A percentile compares a stretch with the other conserved stretches of the same genome.
Evolutionary conservation across 345 rosid species (phyloP).

Genomic region (Physaria fendleri): DNA sequence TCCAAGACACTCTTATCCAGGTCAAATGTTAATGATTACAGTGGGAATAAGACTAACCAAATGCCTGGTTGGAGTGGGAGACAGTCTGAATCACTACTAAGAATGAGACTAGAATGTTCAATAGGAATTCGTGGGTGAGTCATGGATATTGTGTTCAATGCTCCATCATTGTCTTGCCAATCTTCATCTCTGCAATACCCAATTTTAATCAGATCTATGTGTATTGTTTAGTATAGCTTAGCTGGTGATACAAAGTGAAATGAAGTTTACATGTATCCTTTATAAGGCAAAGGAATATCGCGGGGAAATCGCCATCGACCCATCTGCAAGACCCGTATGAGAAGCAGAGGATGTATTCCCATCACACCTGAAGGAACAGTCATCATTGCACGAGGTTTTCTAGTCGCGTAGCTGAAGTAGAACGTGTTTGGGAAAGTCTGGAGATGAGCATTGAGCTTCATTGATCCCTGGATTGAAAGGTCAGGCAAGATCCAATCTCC

Average conservation of each 20-base stretch:
- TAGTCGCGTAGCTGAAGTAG: conserved; percentile 92
- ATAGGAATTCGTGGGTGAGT: conserved; percentile 83
- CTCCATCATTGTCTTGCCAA: conserved; percentile 97
- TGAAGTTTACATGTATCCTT: conserved; percentile 68
- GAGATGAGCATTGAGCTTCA: conserved; percentile 46
- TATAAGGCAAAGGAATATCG: conserved; percentile 63
- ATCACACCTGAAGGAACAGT: conserved; percentile 71
- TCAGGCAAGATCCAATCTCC: conserved; percentile 97
- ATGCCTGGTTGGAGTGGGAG: conserved; percentile 70
- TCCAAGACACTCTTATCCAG: background rate
- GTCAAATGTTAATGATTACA: background rate
- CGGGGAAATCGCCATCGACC: conserved; percentile 71
- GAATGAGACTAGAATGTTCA: conserved; percentile 54
- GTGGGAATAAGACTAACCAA: conserved; percentile 59
- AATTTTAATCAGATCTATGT: background rate
- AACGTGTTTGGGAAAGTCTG: conserved; percentile 70
- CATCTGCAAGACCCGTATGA: conserved; percentile 82
- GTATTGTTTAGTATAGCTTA: background rate
- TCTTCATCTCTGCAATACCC: conserved; percentile 70
- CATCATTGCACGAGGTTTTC: conserved; percentile 43
- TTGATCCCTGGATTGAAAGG: conserved; percentile 84
- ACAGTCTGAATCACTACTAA: conserved; percentile 53
- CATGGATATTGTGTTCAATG: conserved; percentile 86
- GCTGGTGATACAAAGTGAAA: background rate
- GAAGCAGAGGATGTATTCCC: conserved; percentile 81